A percentile compares a stretch with the other conserved stretches of the same genome.
These are phyloP conservation scores for Stephania yunnanensis DNA, from an alignment of 164 flowering plant genomes.

Conservation along the genomic window DNA sequence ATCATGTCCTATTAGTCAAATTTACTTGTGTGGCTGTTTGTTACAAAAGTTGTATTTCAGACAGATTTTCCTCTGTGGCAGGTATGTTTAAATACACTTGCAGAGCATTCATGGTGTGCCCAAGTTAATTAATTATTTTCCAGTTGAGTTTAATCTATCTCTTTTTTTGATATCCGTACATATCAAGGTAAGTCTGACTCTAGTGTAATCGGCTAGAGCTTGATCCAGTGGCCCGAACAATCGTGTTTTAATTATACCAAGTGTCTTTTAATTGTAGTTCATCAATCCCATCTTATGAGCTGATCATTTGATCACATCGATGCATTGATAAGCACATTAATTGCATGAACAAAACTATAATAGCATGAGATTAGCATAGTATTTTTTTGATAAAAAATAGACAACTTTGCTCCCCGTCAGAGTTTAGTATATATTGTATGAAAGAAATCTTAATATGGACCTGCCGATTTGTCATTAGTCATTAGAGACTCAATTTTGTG, in stretches of 20 bases:
- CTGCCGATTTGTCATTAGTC: no score
- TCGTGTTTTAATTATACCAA: no score
- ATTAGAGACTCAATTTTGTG: no score
- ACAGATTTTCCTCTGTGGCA: background rate
- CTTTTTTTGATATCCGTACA: background rate
- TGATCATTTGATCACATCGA: background rate
- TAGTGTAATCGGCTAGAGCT: no score
- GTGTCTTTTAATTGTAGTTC: background rate
- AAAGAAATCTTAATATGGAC: no score
- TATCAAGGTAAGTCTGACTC: no score
- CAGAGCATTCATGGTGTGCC: background rate
- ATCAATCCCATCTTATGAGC: background rate
- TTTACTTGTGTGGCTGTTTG: constrained; percentile 3
- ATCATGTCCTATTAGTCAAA: background rate
- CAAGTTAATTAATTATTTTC: background rate
- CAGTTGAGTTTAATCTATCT: background rate
- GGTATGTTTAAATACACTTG: background rate
- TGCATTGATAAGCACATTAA: background rate
- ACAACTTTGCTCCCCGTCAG: no score
- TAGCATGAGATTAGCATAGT: background rate
- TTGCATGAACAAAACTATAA: background rate
- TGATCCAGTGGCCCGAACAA: no score
- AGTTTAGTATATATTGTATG: no score
- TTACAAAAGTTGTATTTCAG: background rate
- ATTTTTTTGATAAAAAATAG: no score